Evolutionary conservation across 2,329 filamentous ascomycete genomes (phyloP).

Genomic region (Rutstroemia sp.): DNA sequence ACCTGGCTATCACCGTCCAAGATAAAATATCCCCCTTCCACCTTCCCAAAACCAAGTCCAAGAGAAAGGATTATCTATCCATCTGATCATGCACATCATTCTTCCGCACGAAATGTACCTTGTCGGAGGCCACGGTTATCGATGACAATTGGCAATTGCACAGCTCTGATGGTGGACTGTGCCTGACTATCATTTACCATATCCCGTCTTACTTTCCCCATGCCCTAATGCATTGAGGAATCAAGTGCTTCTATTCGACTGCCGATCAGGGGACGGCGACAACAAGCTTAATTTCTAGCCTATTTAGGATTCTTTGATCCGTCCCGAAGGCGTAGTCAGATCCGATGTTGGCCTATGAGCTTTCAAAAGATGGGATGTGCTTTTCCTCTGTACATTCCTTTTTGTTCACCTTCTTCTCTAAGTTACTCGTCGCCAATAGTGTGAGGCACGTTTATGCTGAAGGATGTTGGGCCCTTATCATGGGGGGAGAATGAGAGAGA

Average conservation of each 20-base stretch:
- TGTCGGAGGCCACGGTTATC: not conserved
- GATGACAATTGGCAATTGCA: not conserved
- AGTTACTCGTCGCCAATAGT: not conserved
- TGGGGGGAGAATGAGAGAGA: no score
- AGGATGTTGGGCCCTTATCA: constrained; percentile 4
- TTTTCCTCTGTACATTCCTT: not conserved
- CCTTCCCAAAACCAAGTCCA: not conserved
- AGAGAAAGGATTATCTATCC: not conserved
- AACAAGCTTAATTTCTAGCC: not conserved
- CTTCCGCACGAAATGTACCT: not conserved
- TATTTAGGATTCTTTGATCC: not conserved
- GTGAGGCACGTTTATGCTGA: constrained; percentile 2
- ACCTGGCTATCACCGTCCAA: not conserved
- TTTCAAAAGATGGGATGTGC: not conserved
- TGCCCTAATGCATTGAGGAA: not conserved
- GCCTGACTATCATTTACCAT: constrained; percentile 1
- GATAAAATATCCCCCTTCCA: not conserved
- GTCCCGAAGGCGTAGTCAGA: not conserved
- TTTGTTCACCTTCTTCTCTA: constrained; percentile 5
- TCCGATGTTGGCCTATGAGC: constrained; percentile 7
- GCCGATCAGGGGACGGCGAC: constrained; percentile 4
- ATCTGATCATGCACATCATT: constrained; percentile 1
- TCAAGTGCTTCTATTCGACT: constrained; percentile 2
- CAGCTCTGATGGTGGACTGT: not conserved
- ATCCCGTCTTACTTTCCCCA: not conserved